Evolutionary conservation across 2,329 filamentous ascomycete species (phyloP).

Genomic region (Aspergillus ochraceoroseus): DNA sequence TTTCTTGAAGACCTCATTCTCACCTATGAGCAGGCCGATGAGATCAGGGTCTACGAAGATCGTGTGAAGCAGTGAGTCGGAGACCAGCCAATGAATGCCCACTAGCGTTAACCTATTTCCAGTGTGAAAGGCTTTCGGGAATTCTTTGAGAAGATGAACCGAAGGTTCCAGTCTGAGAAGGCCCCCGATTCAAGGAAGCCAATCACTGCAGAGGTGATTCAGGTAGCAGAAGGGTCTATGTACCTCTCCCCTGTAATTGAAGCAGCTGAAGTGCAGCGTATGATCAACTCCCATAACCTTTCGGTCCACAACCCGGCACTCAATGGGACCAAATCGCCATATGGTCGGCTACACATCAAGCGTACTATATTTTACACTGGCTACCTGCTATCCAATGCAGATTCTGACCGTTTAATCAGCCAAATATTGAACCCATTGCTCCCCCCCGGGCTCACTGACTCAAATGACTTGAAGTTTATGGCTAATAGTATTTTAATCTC

Average conservation of each 20-base stretch:
- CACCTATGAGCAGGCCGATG: conserved; percentile 77
- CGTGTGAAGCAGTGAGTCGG: conserved; percentile 53
- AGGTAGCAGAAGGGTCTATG: conserved; percentile 71
- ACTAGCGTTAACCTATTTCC: conserved; percentile 17
- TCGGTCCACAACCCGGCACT: conserved; percentile 29
- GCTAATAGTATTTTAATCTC: conserved; percentile 90
- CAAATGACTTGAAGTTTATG: conserved; percentile 69
- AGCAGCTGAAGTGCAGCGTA: conserved; percentile 76
- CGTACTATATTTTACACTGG: conserved; percentile 88
- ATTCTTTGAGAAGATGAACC: conserved; percentile 76
- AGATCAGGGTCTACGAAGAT: conserved; percentile 68
- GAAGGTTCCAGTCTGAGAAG: conserved; percentile 44
- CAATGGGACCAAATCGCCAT: conserved; percentile 41
- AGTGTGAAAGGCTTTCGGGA: conserved; percentile 75
- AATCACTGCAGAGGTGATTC: conserved; percentile 74
- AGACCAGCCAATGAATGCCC: neutral
- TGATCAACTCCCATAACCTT: conserved; percentile 81
- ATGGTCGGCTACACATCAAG: conserved; percentile 63
- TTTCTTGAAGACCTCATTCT: conserved; percentile 76
- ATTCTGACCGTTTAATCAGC: conserved; percentile 66
- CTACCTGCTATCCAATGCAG: conserved; percentile 71
- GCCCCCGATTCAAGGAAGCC: conserved; percentile 54
- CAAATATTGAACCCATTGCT: conserved; percentile 56
- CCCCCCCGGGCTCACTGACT: conserved; percentile 56
- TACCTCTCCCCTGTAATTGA: conserved; percentile 73